A percentile compares a stretch with the other conserved stretches of the same genome.
These are phyloP conservation scores for Exserohilum rostratum DNA, from an alignment of 2,329 filamentous ascomycete genomes.

Conservation along the genomic window DNA sequence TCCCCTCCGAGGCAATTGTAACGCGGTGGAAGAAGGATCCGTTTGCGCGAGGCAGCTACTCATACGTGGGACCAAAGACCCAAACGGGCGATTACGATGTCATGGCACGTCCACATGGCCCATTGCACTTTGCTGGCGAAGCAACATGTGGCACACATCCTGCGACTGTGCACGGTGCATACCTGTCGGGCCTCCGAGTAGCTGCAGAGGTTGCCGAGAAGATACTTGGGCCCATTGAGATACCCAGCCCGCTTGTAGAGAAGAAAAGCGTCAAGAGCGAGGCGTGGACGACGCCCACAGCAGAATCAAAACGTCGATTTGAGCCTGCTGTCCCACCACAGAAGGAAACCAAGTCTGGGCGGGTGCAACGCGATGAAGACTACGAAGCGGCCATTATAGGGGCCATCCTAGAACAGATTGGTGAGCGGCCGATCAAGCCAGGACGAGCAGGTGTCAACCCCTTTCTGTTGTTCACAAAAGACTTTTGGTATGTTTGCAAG, in stretches of 20 bases:
- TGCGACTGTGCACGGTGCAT: constrained; percentile 95
- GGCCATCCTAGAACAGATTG: constrained; percentile 66
- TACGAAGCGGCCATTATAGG: constrained; percentile 65
- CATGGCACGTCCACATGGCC: constrained; percentile 84
- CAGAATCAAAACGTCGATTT: constrained; percentile 33
- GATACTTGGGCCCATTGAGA: constrained; percentile 79
- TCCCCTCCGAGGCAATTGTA: constrained; percentile 83
- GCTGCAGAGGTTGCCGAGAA: constrained; percentile 83
- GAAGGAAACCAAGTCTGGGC: constrained; percentile 28
- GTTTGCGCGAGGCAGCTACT: constrained; percentile 94
- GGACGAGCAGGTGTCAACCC: constrained; percentile 78
- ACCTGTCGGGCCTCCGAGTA: constrained; percentile 87
- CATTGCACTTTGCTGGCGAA: constrained; percentile 93
- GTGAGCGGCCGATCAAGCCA: constrained; percentile 76
- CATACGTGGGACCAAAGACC: constrained; percentile 85
- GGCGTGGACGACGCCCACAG: constrained; percentile 15
- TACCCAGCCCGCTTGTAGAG: constrained; percentile 75
- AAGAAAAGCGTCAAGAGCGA: constrained; percentile 56
- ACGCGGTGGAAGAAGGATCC: constrained; percentile 91
- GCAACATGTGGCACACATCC: constrained; percentile 96
- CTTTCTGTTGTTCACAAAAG: constrained; percentile 88
- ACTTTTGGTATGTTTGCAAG: constrained; percentile 67
- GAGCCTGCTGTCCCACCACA: constrained; percentile 22
- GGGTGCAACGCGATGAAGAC: constrained; percentile 47
- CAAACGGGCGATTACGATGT: constrained; percentile 86